These are phyloP conservation scores for Sextonia rubra DNA, from an alignment of 164 flowering plant genomes.

Conservation along the genomic window DNA sequence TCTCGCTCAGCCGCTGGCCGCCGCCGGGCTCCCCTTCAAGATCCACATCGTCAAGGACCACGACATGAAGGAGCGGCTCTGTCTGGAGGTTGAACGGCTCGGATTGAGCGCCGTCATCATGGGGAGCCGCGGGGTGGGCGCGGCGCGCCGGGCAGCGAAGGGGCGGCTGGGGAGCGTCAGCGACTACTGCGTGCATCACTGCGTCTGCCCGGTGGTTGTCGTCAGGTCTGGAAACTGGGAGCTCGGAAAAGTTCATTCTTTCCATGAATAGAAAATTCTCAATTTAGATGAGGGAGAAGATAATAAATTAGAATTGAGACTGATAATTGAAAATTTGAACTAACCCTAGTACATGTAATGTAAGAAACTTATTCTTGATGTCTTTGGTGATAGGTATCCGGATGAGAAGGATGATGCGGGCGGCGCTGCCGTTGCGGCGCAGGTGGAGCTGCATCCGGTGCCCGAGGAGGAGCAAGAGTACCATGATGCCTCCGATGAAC, in stretches of 20 bases:
- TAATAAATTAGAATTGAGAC: too few species aligned
- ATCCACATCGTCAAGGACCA: conserved; percentile 76
- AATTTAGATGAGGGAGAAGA: too few species aligned
- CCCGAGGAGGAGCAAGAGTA: conserved; percentile 42
- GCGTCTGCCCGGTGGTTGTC: conserved; percentile 83
- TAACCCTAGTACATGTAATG: too few species aligned
- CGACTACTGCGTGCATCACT: conserved; percentile 80
- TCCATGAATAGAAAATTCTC: too few species aligned
- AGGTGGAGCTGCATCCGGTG: conserved; percentile 26
- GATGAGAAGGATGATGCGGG: conserved; percentile 37
- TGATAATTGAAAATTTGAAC: too few species aligned
- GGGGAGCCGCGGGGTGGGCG: conserved; percentile 83
- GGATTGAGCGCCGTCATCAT: conserved; percentile 70
- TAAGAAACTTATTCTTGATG: too few species aligned
- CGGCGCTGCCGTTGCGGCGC: conserved; percentile 8
- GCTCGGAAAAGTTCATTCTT: too few species aligned
- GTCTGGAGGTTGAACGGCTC: conserved; percentile 74
- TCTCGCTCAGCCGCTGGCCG: conserved; percentile 51
- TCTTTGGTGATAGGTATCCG: conserved; percentile 12
- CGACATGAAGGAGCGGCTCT: conserved; percentile 75
- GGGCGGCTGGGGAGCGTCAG: conserved; percentile 69
- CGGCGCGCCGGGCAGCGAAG: conserved; percentile 30
- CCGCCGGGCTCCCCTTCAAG: conserved; percentile 50
- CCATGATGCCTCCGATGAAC: conserved; percentile 43
- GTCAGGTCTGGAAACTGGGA: conserved; percentile 29